phyloP scores from a whole-genome alignment of 2,329 filamentous ascomycete species.

The Didymella segeticola region DNA sequence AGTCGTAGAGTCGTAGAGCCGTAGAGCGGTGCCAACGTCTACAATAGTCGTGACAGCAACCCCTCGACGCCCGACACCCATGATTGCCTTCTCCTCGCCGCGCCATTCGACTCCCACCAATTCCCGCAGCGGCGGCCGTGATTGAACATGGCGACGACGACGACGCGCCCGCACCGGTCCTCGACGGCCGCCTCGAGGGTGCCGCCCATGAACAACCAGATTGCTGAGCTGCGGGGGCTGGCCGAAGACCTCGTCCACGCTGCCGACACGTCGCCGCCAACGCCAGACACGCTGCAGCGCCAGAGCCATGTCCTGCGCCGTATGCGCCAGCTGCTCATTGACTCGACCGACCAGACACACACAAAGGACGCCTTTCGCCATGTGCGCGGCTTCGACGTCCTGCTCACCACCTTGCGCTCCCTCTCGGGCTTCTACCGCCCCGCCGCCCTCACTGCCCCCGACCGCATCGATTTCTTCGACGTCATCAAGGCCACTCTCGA shows the following conservation, averaged over 20 bases:
- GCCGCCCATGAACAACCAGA: constrained; percentile 61
- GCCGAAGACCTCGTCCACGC: constrained; percentile 45
- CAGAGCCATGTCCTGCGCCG: constrained; percentile 64
- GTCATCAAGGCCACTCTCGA: constrained; percentile 75
- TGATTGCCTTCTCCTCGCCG: constrained; percentile 32
- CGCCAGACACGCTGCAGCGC: constrained; percentile 41
- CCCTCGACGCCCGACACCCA: too few relatives aligned
- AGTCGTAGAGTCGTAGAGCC: too few relatives aligned
- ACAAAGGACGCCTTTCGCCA: constrained; percentile 84
- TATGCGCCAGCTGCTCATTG: constrained; percentile 70
- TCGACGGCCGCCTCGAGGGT: constrained; percentile 50
- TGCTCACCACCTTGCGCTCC: constrained; percentile 72
- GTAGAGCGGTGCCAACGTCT: too few relatives aligned
- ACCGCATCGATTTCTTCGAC: constrained; percentile 70
- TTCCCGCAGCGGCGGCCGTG: constrained; percentile 36
- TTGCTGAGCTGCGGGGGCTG: constrained; percentile 48
- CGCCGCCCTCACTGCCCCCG: constrained; percentile 64
- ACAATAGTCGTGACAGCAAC: too few relatives aligned
- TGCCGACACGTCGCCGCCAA: constrained; percentile 37
- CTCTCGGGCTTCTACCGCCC: constrained; percentile 80
- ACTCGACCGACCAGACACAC: constrained; percentile 56
- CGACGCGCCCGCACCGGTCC: constrained; percentile 45
- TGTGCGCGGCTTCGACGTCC: constrained; percentile 76
- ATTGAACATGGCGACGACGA: constrained; percentile 43
- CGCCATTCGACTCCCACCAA: constrained; percentile 29